These are phyloP conservation scores for Berberis thunbergii DNA, from an alignment of 164 flowering plant genomes.

Conservation along the genomic window DNA sequence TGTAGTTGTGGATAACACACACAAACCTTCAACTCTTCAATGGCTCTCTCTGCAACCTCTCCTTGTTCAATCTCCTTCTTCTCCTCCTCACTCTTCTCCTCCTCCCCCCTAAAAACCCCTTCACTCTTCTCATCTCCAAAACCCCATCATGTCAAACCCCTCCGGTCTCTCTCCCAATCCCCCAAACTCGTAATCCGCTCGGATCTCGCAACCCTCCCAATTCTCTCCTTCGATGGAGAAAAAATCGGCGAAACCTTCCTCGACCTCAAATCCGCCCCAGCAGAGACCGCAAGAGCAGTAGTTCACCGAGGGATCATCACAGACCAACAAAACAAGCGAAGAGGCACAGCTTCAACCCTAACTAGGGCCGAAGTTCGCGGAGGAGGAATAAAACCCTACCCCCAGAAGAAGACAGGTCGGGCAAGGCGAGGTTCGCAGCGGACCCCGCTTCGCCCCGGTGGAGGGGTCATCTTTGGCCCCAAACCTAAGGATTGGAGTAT, in stretches of 20 bases:
- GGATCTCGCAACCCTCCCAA: constrained; percentile 54
- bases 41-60: constrained; percentile 14
- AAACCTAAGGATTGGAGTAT: constrained; percentile 89
- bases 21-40: neutral
- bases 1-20: no score
- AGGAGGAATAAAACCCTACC: constrained; percentile 88
- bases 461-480: constrained; percentile 91
- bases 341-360: constrained; percentile 94
- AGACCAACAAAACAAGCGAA: constrained; percentile 67
- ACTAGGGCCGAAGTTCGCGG: constrained; percentile 90
- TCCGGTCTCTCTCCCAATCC: constrained; percentile 8
- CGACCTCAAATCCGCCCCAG: constrained; percentile 68
- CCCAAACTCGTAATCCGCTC: constrained; percentile 25
- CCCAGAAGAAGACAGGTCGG: constrained; percentile 85
- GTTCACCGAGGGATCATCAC: constrained; percentile 86
- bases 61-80: constrained; percentile 44
- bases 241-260: constrained; percentile 64
- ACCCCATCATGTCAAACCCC: constrained; percentile 12
- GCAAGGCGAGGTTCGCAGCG: constrained; percentile 82
- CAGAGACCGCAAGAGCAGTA: constrained; percentile 85
- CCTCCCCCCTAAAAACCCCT: constrained; percentile 10
- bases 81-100: constrained; percentile 25
- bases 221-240: constrained; percentile 79
- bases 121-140: constrained; percentile 10
- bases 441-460: constrained; percentile 94